A percentile compares a stretch with the other conserved stretches of the same genome.
These are phyloP conservation scores for Mortierella sp. DNA, from an alignment of 371 early-diverging fungal species.

Conservation along the genomic window DNA sequence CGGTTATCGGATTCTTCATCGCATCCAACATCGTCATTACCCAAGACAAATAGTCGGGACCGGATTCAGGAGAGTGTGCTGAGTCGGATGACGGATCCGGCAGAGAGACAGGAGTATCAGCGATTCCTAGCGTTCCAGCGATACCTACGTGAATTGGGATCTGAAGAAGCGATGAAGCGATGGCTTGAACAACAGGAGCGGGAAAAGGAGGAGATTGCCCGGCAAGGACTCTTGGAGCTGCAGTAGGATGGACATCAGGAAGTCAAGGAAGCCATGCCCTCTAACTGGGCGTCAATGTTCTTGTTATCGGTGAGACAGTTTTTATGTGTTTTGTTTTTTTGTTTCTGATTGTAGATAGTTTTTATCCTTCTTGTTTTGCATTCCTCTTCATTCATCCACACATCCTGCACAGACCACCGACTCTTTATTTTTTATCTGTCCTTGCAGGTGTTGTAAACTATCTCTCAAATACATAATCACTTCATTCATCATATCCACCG, in stretches of 20 bases:
- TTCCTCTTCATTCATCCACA: background rate
- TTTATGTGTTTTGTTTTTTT: background rate
- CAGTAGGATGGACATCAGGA: background rate
- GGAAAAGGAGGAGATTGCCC: slow-evolving; percentile 36
- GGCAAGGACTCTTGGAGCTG: slow-evolving; percentile 20
- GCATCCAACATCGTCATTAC: background rate
- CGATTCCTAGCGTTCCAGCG: slow-evolving; percentile 47
- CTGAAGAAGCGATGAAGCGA: slow-evolving; percentile 30
- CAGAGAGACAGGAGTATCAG: slow-evolving; percentile 46
- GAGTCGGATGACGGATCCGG: slow-evolving; percentile 24
- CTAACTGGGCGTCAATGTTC: background rate
- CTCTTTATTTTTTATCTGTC: background rate
- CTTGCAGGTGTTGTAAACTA: slow-evolving; percentile 13
- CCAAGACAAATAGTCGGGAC: background rate
- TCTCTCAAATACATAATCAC: background rate
- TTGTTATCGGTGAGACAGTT: background rate
- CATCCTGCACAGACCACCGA: background rate
- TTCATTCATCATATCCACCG: background rate
- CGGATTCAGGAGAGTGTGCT: slow-evolving; percentile 30
- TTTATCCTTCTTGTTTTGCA: background rate
- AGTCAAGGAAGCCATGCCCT: too few species aligned
- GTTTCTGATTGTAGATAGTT: background rate
- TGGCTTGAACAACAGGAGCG: slow-evolving; percentile 36
- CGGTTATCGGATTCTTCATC: background rate
- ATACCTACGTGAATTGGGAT: slow-evolving; percentile 23